Evolutionary conservation across 164 flowering plant species (phyloP).

Genomic region (Vitis vinifera): DNA sequence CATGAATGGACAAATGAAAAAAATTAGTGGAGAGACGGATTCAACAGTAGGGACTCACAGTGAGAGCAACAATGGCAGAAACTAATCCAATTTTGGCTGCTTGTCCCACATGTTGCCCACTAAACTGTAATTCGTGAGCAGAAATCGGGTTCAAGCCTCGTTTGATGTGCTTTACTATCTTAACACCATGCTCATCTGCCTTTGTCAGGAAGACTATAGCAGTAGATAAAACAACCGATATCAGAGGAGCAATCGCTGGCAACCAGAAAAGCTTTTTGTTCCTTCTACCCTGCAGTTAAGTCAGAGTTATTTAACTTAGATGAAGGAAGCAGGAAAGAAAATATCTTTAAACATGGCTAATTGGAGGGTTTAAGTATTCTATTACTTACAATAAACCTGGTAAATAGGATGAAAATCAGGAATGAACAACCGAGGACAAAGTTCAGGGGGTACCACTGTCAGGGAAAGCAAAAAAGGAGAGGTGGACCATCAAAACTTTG

Average conservation of each 20-base stretch:
- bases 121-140: slow-evolving; percentile 48
- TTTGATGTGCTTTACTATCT: slow-evolving; percentile 67
- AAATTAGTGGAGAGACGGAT: neutral
- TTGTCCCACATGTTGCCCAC: slow-evolving; percentile 45
- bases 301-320: neutral
- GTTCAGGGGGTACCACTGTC: slow-evolving; percentile 69
- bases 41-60: slow-evolving; percentile 36
- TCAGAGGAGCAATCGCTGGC: slow-evolving; percentile 76
- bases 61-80: slow-evolving; percentile 67
- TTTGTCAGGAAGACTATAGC: slow-evolving; percentile 55
- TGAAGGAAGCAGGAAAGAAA: neutral
- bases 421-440: slow-evolving; percentile 66
- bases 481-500: neutral
- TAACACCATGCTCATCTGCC: slow-evolving; percentile 78
- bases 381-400: slow-evolving; percentile 66
- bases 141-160: slow-evolving; percentile 76
- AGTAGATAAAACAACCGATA: slow-evolving; percentile 73
- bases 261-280: slow-evolving; percentile 84
- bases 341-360: neutral
- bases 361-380: neutral
- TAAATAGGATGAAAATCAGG: slow-evolving; percentile 66
- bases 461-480: neutral
- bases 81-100: slow-evolving; percentile 66
- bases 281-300: slow-evolving; percentile 51
- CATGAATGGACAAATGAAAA: neutral